Base-by-base conservation (phyloP, 108 stramenopile species). In the Pseudonitzschia pungens region DNA sequence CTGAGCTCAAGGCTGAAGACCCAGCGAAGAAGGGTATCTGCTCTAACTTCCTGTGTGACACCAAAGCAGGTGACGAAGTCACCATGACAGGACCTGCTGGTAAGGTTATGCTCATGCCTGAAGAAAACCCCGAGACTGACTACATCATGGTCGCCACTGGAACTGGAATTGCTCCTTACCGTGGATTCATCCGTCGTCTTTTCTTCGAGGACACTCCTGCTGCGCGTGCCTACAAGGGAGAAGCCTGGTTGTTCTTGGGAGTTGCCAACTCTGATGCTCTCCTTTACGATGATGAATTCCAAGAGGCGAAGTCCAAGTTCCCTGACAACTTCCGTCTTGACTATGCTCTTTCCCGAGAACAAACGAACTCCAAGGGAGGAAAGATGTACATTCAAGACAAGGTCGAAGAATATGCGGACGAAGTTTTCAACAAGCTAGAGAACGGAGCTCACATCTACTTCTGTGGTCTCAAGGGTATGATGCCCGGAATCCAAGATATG, bases 311-410 rank as follows among this genome's bases (percentile, higher is more conserved):
- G 80, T 73, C 76, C 41, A 79, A 83, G 32, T 84, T 72, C 84
- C 96, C 97, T 65, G 76, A 96, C 4, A 90, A 97, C 83, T 95
- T 98, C 87, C 91, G 95, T 50, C 71, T 96, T 28, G 96, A 98
- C 87, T 96, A 96, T 71, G 97, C 97, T 10, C 83, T 98, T 53
- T 94, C 92, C 28, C 91, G 97, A 59, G 97, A 98, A 74, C 94
- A 96, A 72, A 88, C 68, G 62, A 98, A 98, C 89, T 87, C 84
- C 78, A 85, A 84, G 68, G 97, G 97, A 41, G 97, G 96, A 48
- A 98, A 98, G 81, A 98, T 98, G 97, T 98, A 98, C 88, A 96
- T 98, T 69, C 97, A 98, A 82, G 97, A 98, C 85, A 98, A 98
- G 93, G 93, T 98, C 65, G 93, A 92, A 70, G 93, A 95, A 69